Evolutionary conservation across 2,329 filamentous ascomycete genomes (phyloP), one percentile per base, ranked within the genome.

Genomic region (Xylariaceae sp.): DNA sequence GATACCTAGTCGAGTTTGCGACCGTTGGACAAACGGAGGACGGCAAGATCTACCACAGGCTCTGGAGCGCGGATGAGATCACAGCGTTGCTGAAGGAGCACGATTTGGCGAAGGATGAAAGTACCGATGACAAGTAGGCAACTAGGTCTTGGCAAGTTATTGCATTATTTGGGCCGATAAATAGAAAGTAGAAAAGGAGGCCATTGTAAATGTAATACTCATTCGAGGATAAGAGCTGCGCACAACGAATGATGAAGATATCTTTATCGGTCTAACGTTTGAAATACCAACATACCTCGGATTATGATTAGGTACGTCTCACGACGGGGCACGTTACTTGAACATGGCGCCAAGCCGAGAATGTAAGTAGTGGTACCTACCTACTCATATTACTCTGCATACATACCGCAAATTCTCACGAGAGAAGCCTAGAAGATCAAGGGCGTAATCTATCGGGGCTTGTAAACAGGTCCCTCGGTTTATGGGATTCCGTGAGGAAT

Each of bases 1-100:
- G 47, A 15, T 63, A 13, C 5, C 44, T 68, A 97, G 92, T 99
- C 73, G 94, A 99, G 74, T 99, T 99, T 73, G 95, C 94, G 67
- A 99, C 95, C 37, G 93, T 99, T 62, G 95, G 94, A 69, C 91
- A 92, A 80, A 97, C 92, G 67, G 88, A 92, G 77, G 87, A 92
- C 66, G 94, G 94, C 71, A 94, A 93, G 80, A 93, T 99, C 76
- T 99, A 97, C 80, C 94, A 99, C 78, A 90, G 96, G 74, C 83
- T 99, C 64, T 99, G 94, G 94, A 89, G 86, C 69, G 93, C 92
- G 50, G 93, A 99, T 66, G 94, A 97, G 81, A 99, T 99, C 71
- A 93, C 91, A 73, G 86, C 88, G 54, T 80, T 99, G 75, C 80
- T 99, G 71, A 96, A 92, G 82, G 91, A 97, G 81, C 92, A 99